Evolutionary conservation across 192 early-diverging fungal species (phyloP), one percentile per base, ranked within the genome.

Genomic region (Coemansia sp.): DNA sequence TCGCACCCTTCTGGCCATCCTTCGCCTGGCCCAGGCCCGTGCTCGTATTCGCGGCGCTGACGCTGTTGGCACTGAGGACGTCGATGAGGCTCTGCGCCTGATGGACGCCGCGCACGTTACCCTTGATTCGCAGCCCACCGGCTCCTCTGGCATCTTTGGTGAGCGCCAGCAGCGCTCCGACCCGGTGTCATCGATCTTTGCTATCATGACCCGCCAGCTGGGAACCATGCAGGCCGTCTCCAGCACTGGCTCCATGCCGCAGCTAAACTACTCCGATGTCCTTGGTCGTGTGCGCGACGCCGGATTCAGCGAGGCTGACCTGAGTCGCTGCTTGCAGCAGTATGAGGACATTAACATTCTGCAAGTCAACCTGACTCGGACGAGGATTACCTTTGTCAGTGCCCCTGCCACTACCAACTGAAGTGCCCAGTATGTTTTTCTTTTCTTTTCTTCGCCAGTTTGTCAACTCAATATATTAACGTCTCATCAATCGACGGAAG

Each of bases 71-170:
- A 71, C 84, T 47, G 85, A 79, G 33, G 93, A 96, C 78, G 93
- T 96, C 23, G 90, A 93, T 47, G 94, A 96, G 72, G 92, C 92
- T 6, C 75, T 96, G 77, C 87, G 94, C 9, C 75, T 96, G 62
- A 87, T 95, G 81, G 90, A 96, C 60, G 92, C 97, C 6, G 92
- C 92, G 55, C 96, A 99, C 73, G 85, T 91, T 28, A 93, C 92
- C 20, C 84, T 87, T 6, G 87, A 94, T 48, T 74, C 85, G 41
- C 83, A 78, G 33, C 76, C 80, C 6, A 58, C 71, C 26, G 65
- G 36, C 20, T 45, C 59, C 37, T 43, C 67, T 2, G 64, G 66
- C 41, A 58, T 68, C 6, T 63, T 72, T 39, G 72, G 74, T 52
- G 75, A 81, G 53, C 73, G 59, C 70, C 79, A 34, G 60, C 59